Conservation (phyloP, 2,329 filamentous ascomycete species). For the Orbilia javanica region DNA sequence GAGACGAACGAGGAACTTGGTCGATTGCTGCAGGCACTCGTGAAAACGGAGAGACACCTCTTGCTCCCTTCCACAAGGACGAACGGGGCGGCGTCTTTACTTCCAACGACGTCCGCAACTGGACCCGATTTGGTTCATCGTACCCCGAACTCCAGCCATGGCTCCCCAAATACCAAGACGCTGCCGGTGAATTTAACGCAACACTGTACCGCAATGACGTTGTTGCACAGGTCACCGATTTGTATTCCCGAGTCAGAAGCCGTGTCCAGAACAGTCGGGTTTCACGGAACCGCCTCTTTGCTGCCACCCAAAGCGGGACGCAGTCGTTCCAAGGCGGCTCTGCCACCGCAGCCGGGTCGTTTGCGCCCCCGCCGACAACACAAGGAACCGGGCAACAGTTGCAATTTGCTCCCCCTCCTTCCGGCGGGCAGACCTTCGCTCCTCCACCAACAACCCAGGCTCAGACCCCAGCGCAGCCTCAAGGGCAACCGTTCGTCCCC, state of each 20-base stretch:
- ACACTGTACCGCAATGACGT: conserved; percentile 45
- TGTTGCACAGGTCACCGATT: conserved; percentile 39
- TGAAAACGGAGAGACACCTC: conserved; percentile 33
- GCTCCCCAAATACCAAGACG: conserved; percentile 41
- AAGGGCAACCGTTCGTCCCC: conserved; percentile 10
- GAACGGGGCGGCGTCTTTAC: conserved; percentile 15
- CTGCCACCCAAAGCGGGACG: conserved; percentile 13
- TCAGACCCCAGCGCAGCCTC: conserved; percentile 3
- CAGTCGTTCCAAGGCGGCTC: conserved; percentile 2
- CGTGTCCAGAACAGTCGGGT: conserved; percentile 44
- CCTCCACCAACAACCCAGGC: conserved; percentile 25
- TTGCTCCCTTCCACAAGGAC: conserved; percentile 51
- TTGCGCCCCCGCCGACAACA: conserved; percentile 38
- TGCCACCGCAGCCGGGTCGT: conserved; percentile 1
- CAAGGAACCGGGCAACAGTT: conserved; percentile 1
- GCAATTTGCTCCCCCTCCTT: conserved; percentile 28
- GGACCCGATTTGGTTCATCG: conserved; percentile 51
- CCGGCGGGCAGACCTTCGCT: conserved; percentile 11
- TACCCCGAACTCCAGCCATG: conserved; percentile 55
- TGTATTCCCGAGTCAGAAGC: conserved; percentile 41
- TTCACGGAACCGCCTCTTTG: conserved; percentile 50
- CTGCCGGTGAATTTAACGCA: conserved; percentile 39
- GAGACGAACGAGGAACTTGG: conserved; percentile 53
- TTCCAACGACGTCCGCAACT: conserved; percentile 48
- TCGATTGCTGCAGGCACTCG: conserved; percentile 42